Conservation (phyloP, 192 early-diverging fungal genomes). For the Rhizophlyctis rosea region DNA sequence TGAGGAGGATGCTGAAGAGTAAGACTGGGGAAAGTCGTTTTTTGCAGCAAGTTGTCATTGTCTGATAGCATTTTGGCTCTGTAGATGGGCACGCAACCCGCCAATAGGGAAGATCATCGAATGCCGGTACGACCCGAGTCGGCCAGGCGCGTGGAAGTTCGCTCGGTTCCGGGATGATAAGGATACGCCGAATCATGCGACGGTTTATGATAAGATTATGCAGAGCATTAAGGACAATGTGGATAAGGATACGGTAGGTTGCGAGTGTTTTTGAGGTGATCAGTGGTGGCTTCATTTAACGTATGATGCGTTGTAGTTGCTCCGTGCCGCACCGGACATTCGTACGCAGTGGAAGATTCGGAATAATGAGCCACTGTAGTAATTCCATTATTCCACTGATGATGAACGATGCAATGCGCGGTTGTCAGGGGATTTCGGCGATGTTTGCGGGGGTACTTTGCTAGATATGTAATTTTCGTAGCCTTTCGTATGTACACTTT, state of each 20-base stretch:
- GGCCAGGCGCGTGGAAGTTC: constrained; percentile 51
- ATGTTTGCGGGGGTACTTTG: no score
- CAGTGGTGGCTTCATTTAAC: neutral
- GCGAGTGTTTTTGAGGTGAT: neutral
- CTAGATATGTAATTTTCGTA: no score
- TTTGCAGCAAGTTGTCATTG: no score
- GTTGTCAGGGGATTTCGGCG: no score
- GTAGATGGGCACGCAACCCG: constrained; percentile 31
- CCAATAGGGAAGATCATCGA: constrained; percentile 47
- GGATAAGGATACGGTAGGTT: constrained; percentile 26
- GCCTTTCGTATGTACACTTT: no score
- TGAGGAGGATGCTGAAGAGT: no score
- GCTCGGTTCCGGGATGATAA: constrained; percentile 56
- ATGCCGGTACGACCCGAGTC: constrained; percentile 55
- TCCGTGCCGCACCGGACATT: constrained; percentile 23
- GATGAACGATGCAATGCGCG: no score
- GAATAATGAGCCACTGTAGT: constrained; percentile 5
- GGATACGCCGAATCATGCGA: constrained; percentile 47
- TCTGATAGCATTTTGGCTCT: neutral
- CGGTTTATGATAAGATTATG: constrained; percentile 48
- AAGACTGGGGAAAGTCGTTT: no score
- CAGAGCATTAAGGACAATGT: constrained; percentile 50
- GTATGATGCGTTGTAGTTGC: constrained; percentile 8
- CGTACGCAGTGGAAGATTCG: constrained; percentile 29
- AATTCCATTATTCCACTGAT: no score